Evolutionary conservation across 192 early-diverging fungal species (phyloP).

Genomic region (Coemansia sp.): DNA sequence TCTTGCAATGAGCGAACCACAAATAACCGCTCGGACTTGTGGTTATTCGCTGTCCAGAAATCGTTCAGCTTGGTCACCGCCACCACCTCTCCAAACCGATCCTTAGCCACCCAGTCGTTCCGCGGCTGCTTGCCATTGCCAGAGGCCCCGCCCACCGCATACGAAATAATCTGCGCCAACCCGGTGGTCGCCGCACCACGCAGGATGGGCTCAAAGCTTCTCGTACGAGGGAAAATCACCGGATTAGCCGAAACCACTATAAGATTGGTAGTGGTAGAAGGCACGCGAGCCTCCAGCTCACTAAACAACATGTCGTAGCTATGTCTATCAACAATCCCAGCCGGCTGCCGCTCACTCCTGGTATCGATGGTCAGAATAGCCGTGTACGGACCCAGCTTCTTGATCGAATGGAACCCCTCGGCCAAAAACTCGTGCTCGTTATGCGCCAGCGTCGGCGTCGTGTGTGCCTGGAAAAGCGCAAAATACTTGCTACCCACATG

Average conservation of each 20-base stretch:
- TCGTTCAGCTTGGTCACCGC: conserved; percentile 78
- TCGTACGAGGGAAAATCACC: conserved; percentile 71
- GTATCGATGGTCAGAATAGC: conserved; percentile 72
- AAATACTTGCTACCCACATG: conserved; percentile 72
- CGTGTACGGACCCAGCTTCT: conserved; percentile 68
- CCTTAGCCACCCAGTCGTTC: conserved; percentile 54
- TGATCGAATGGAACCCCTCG: conserved; percentile 63
- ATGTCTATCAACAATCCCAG: conserved; percentile 63
- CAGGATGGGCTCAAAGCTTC: conserved; percentile 67
- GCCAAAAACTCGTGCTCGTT: conserved; percentile 59
- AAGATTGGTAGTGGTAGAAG: conserved; percentile 66
- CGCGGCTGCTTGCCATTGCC: conserved; percentile 24
- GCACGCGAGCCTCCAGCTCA: conserved; percentile 57
- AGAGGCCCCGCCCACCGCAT: conserved; percentile 28
- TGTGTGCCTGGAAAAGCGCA: conserved; percentile 84
- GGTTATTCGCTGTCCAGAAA: conserved; percentile 65
- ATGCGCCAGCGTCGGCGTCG: conserved; percentile 61
- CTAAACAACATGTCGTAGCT: conserved; percentile 64
- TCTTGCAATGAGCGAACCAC: conserved; percentile 68
- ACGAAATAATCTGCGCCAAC: conserved; percentile 50
- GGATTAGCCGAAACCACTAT: conserved; percentile 71
- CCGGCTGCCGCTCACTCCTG: conserved; percentile 69
- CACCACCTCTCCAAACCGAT: conserved; percentile 74
- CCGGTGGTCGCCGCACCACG: conserved; percentile 58
- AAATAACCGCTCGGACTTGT: conserved; percentile 67